Evolutionary conservation across 495 filamentous ascomycete species (phyloP), one percentile per base, ranked within the genome.

Genomic region (Usnea hakonensis): DNA sequence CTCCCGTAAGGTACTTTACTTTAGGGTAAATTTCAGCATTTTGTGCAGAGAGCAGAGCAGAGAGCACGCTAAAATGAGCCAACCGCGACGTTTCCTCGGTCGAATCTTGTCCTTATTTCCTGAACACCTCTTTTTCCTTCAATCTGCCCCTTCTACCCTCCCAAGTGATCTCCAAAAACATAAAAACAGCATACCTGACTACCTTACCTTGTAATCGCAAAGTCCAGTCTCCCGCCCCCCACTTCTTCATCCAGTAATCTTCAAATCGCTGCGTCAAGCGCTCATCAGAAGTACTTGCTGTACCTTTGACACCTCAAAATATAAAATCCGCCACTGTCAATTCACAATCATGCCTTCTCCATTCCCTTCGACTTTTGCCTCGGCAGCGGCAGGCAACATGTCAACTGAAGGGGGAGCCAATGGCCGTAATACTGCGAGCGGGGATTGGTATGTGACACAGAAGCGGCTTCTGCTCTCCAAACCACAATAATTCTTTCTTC

Each of bases 301-400:
- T 28, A 52, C n/a, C 11, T 32, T 26, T 19, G 7, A 33, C 40
- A 50, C 6, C 41, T 11, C 19, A n/a, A n/a, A 14, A 50, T 38
- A 21, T 41, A 54, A 41, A 7, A 40, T 7, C 28, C 8, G 19
- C 33, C 17, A 37, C 23, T 23, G 11, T 23, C 17, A 16, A 23
- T 17, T 43, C 16, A 50, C n/a, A 46, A 52, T 21, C 71, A 91
- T 91, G 88, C 82, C 87, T 75, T 85, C 87, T 72, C 85, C 87
- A 76, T 83, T 90, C 68, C 82, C 87, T 64, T 90, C 88, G 64
- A 90, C 86, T 82, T 91, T 91, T 79, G 88, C 88, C 71, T 89
- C 87, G 67, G 88, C 88, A 64, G 88, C 88, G 66, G 87, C 88
- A 67, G 87, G 87, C 72, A 87, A 89, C 75, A 83, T 76, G 67